These are phyloP conservation scores for Mimosa bimucronata DNA, from an alignment of 306 rosid species.

Conservation along the genomic window DNA sequence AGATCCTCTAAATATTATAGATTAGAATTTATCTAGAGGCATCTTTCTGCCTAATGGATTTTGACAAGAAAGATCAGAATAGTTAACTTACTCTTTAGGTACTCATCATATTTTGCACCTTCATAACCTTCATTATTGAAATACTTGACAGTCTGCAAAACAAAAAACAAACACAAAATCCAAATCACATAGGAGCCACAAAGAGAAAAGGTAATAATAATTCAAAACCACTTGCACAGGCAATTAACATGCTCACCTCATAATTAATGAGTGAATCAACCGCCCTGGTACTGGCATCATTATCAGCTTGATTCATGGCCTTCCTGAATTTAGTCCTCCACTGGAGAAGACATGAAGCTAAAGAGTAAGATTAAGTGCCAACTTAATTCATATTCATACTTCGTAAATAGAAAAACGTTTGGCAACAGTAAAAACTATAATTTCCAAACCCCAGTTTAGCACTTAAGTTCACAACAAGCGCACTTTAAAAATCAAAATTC, in stretches of 20 bases:
- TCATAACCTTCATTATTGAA: slow-evolving; percentile 91
- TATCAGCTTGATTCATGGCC: slow-evolving; percentile 95
- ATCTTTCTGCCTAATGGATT: background rate
- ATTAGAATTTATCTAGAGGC: background rate
- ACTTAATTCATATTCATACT: background rate
- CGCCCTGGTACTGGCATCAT: slow-evolving; percentile 86
- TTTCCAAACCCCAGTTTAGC: no score
- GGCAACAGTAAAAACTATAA: no score
- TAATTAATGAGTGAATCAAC: slow-evolving; percentile 94
- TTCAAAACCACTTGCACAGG: slow-evolving; percentile 11
- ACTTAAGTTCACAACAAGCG: no score
- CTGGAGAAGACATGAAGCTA: slow-evolving; percentile 54
- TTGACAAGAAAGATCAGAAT: slow-evolving; percentile 30
- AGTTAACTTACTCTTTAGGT: slow-evolving; percentile 78
- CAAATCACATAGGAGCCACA: slow-evolving; percentile 19
- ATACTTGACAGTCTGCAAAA: slow-evolving; percentile 88
- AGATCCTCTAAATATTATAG: background rate
- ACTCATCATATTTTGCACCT: slow-evolving; percentile 73
- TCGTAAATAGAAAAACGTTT: background rate
- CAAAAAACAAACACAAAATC: background rate
- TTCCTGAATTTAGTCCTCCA: slow-evolving; percentile 99
- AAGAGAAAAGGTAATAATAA: slow-evolving; percentile 18
- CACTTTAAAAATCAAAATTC: background rate
- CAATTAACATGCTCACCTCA: slow-evolving; percentile 62
- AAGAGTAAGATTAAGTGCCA: slow-evolving; percentile 21